Evolutionary conservation across 331 rosid genomes (phyloP).

Genomic region (Erythrophleum ivorense): DNA sequence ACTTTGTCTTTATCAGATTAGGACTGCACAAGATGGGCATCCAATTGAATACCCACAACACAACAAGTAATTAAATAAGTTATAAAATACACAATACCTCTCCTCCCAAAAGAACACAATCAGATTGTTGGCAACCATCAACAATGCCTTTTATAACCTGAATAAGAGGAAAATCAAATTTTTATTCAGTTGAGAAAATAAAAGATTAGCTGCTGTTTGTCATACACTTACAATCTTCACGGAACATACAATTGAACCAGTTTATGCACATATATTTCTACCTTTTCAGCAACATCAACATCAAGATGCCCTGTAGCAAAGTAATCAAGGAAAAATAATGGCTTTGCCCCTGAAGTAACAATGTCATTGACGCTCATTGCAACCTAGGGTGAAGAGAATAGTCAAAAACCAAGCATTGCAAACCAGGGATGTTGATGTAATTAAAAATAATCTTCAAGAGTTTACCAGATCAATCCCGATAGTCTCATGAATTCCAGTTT

Average conservation of each 20-base stretch:
- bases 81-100: constrained; percentile 61
- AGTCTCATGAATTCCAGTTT: constrained; percentile 84
- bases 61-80: background rate
- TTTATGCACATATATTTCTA: constrained; percentile 26
- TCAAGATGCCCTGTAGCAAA: constrained; percentile 85
- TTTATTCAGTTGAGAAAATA: background rate
- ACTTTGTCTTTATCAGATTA: background rate
- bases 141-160: constrained; percentile 91
- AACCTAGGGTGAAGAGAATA: constrained; percentile 42
- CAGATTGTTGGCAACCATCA: constrained; percentile 84
- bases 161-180: background rate
- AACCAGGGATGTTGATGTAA: background rate
- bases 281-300: constrained; percentile 89
- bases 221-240: background rate
- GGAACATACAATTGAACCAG: background rate
- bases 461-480: constrained; percentile 91
- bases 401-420: background rate
- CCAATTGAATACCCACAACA: background rate
- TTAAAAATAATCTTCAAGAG: background rate
- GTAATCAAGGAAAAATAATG: constrained; percentile 89
- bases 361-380: constrained; percentile 81
- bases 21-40: constrained; percentile 8
- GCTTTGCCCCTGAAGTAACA: constrained; percentile 94
- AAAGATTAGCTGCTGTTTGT: background rate
- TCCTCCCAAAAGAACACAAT: constrained; percentile 80